Evolutionary conservation across 2,329 filamentous ascomycete genomes (phyloP).

Genomic region (Talaromyces piceae): DNA sequence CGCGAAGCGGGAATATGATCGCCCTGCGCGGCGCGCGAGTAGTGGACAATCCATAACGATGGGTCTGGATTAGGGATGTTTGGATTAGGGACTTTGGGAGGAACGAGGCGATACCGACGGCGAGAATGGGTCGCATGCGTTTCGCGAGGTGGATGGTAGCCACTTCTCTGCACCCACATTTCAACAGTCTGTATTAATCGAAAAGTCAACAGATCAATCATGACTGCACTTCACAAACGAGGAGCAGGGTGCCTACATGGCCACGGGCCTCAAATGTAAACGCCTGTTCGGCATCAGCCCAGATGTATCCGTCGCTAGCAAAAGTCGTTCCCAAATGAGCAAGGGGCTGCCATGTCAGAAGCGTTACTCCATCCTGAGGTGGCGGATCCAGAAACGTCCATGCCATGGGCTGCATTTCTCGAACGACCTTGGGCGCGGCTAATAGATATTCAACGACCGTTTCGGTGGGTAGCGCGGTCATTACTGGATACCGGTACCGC

Average conservation of each 20-base stretch:
- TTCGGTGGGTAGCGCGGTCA: constrained; percentile 62
- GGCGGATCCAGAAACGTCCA: constrained; percentile 89
- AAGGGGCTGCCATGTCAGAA: constrained; percentile 83
- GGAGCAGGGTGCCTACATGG: constrained; percentile 46
- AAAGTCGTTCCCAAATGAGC: constrained; percentile 64
- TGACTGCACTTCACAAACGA: background rate
- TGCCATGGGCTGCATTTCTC: constrained; percentile 76
- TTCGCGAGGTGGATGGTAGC: constrained; percentile 68
- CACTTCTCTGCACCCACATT: constrained; percentile 73
- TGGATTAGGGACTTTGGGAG: constrained; percentile 61
- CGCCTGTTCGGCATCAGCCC: constrained; percentile 72
- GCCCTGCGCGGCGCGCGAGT: constrained; percentile 66
- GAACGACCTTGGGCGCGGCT: constrained; percentile 75
- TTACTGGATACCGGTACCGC: constrained; percentile 68
- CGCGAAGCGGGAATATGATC: constrained; percentile 62
- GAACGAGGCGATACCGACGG: constrained; percentile 75
- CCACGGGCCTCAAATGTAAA: constrained; percentile 67
- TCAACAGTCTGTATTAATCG: constrained; percentile 64
- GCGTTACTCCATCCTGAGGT: constrained; percentile 63
- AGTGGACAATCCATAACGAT: constrained; percentile 85
- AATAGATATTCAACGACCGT: constrained; percentile 79
- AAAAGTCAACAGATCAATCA: constrained; percentile 9
- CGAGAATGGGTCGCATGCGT: constrained; percentile 68
- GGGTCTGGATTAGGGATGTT: constrained; percentile 67
- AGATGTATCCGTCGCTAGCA: constrained; percentile 86